Conservation (phyloP, 352 stramenopile genomes). For the Pythium myriotylum region DNA sequence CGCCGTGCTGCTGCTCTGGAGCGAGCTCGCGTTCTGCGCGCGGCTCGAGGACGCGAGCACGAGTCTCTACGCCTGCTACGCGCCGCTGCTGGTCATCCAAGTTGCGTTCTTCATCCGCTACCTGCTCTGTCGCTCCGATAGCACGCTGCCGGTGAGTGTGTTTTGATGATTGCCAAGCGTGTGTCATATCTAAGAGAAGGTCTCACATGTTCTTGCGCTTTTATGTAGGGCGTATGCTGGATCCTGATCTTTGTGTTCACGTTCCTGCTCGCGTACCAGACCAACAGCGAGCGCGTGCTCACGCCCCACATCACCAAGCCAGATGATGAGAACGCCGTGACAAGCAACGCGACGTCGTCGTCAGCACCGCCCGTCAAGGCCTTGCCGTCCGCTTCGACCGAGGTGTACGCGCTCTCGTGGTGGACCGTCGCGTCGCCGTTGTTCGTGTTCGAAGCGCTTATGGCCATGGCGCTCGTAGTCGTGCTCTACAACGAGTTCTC, state of each 20-base stretch:
- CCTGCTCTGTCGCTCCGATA: slow-evolving; percentile 77
- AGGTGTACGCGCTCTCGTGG: slow-evolving; percentile 61
- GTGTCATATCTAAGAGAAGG: too few species aligned
- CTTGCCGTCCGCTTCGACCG: neutral
- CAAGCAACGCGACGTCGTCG: too few species aligned
- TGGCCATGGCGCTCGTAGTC: slow-evolving; percentile 51
- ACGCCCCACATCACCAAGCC: slow-evolving; percentile 4
- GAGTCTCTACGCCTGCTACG: slow-evolving; percentile 80
- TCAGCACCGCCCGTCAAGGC: too few species aligned
- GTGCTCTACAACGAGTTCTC: slow-evolving; percentile 83
- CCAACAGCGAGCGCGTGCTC: slow-evolving; percentile 45
- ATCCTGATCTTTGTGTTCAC: slow-evolving; percentile 81
- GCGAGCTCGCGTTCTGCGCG: slow-evolving; percentile 80
- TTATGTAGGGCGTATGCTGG: slow-evolving; percentile 68
- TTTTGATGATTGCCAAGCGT: too few species aligned
- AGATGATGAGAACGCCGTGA: neutral
- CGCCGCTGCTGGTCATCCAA: slow-evolving; percentile 81
- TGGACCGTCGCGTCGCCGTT: slow-evolving; percentile 68
- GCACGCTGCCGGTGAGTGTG: slow-evolving; percentile 62
- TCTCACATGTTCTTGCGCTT: slow-evolving; percentile 11
- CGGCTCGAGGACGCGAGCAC: slow-evolving; percentile 56
- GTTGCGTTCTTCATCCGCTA: slow-evolving; percentile 81
- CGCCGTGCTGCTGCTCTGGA: slow-evolving; percentile 75
- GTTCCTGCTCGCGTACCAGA: slow-evolving; percentile 76
- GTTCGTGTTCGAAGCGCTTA: slow-evolving; percentile 67